Evolutionary conservation across 345 rosid genomes (phyloP), one percentile per base, ranked within the genome.

Genomic region (Linum trigynum): DNA sequence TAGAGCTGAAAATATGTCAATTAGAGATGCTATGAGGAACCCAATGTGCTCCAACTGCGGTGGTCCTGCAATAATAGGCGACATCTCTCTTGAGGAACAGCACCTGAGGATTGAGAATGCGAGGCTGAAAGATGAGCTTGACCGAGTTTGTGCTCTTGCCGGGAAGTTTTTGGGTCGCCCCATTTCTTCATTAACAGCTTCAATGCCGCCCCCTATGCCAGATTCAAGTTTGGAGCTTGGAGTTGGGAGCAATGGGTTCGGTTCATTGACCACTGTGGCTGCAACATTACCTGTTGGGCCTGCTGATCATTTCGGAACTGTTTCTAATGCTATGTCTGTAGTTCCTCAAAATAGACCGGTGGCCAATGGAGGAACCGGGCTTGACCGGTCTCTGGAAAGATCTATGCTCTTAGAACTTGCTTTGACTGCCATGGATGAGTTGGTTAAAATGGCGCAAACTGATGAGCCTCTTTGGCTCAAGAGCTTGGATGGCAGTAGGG

Each of bases 151-250:
- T 58, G 87, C 89, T 5, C 84, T 95, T 14, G 92, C 97, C 12
- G 92, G 92, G 14, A 95, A 87, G 78, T 95, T 95, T 70, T 77
- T 91, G 55, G 97, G 98, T 38, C 92, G 96, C 10, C 95, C 95
- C 38, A 69, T 81, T 62, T 78, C 87, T 38, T 69, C 89, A 1
- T 15, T 84, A 2, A 65, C 82, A 12, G 17, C 66, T 51, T 72
- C 84, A 2, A 43, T 79, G 35, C 70, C 74, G 14, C 81, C 84
- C 55, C 72, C 81, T 7, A 71, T 91, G 75, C 88, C 92, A 11
- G 77, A 70, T 73, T 91, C 96, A 12, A 80, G 87, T 57, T 76
- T 95, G 36, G 97, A 95, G 64, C 97, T 95, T 1, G 95, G 85
- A 1, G 89, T 90, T 12, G 95, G 97, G 2, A 79, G 62, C 68